Conservation (phyloP, 2,329 filamentous ascomycete species). For the Botrytis medusae region DNA sequence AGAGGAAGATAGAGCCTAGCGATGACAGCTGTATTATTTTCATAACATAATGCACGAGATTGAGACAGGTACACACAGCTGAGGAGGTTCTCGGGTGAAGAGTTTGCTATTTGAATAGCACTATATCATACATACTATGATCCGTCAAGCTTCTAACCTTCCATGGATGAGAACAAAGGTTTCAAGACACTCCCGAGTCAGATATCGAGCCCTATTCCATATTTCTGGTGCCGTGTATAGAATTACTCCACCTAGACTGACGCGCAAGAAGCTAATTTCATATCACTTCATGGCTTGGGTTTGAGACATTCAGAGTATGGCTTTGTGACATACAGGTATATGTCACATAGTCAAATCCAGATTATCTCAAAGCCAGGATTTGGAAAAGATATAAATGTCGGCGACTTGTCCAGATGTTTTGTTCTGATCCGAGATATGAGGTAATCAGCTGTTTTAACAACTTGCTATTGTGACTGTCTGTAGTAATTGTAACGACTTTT, state of each 20-base stretch:
- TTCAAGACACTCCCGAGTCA: not conserved
- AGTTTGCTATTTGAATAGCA: not conserved
- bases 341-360: not conserved
- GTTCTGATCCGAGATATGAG: not conserved
- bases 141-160: not conserved
- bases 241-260: not conserved
- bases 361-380: not conserved
- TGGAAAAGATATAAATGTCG: not conserved
- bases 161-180: not conserved
- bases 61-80: not conserved
- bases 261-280: not conserved
- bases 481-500: not conserved
- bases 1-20: not conserved
- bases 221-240: not conserved
- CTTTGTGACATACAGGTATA: not conserved
- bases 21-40: accelerated
- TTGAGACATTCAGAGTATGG: not conserved
- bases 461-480: not conserved
- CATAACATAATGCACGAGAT: not conserved
- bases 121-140: not conserved
- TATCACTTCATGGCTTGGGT: no score
- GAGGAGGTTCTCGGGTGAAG: accelerated
- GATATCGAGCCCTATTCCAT: not conserved
- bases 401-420: not conserved
- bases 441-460: not conserved